A percentile compares a stretch with the other conserved stretches of the same genome.
Evolutionary conservation across 176 grass and related monocot genomes (phyloP).

Genomic region (Triticum monococcum): DNA sequence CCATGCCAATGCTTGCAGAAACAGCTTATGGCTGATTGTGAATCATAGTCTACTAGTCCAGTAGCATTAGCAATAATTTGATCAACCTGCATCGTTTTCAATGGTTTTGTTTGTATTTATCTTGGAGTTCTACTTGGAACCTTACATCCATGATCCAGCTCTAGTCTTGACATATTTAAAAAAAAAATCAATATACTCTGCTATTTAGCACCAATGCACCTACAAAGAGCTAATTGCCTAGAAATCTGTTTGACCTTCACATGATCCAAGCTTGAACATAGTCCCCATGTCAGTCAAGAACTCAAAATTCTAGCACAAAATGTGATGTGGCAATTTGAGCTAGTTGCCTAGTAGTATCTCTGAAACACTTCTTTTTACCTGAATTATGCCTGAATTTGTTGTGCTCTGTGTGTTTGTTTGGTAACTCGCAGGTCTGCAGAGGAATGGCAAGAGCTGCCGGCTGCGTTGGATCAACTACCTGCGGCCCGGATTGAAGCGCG

Average conservation of each 20-base stretch:
- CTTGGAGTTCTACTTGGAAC: background rate
- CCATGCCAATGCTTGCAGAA: conserved; percentile 4
- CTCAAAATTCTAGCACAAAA: background rate
- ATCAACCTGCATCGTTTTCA: background rate
- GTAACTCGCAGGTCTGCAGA: conserved; percentile 54
- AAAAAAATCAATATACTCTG: no score
- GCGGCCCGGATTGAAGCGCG: conserved; percentile 68
- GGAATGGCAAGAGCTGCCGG: conserved; percentile 91
- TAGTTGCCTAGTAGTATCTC: background rate
- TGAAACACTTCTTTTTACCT: background rate
- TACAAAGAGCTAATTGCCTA: background rate
- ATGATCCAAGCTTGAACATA: background rate
- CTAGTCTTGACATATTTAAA: background rate
- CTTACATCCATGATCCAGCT: background rate
- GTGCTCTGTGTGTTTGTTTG: background rate
- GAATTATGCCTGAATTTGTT: conserved; percentile 28
- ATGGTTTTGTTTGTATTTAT: background rate
- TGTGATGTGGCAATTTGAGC: background rate
- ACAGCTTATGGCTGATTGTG: background rate
- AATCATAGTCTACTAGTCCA: background rate
- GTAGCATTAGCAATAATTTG: background rate
- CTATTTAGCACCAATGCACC: background rate
- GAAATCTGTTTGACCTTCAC: background rate
- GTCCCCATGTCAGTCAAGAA: no score
- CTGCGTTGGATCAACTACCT: conserved; percentile 94